Conservation (phyloP, 1,139 yeast species). For the Debaryomyces singareniensis region DNA sequence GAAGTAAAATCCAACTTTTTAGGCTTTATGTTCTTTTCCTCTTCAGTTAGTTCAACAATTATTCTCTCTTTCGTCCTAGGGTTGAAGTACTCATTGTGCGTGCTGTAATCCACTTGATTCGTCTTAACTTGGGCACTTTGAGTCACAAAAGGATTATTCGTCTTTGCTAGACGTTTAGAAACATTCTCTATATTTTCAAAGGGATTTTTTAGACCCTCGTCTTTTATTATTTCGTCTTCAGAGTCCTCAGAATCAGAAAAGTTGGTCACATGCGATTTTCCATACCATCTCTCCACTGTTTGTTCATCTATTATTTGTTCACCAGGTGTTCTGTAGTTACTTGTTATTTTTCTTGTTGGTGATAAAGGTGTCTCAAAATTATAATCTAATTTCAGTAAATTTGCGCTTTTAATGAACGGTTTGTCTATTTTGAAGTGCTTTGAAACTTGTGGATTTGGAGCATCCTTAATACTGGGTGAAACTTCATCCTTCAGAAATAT, state of each 20-base stretch:
- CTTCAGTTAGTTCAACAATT: conserved; percentile 25
- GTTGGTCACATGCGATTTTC: conserved; percentile 20
- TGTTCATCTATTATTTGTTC: conserved; percentile 30
- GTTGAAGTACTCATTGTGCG: conserved; percentile 35
- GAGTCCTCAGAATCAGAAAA: conserved; percentile 27
- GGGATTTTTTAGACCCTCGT: conserved; percentile 3
- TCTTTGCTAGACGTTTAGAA: not conserved
- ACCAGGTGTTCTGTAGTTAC: conserved; percentile 20
- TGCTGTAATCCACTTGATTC: conserved; percentile 20
- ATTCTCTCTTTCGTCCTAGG: conserved; percentile 33
- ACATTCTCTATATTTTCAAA: conserved; percentile 1
- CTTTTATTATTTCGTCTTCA: conserved; percentile 2
- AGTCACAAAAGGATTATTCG: conserved; percentile 5
- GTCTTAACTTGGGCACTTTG: not conserved
- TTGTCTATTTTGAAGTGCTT: not conserved
- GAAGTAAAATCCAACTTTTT: conserved; percentile 29
- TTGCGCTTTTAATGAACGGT: not conserved
- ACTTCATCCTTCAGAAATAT: conserved; percentile 13
- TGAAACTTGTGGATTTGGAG: not conserved
- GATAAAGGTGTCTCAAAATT: conserved; percentile 1
- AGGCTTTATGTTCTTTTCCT: conserved; percentile 34
- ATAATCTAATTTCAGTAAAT: not conserved
- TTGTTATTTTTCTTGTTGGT: conserved; percentile 3
- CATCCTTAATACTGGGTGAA: conserved; percentile 7
- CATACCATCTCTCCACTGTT: conserved; percentile 33